Evolutionary conservation across 1,284 basidiomycete genomes (phyloP).

Genomic region (Rhodotorula sp.): DNA sequence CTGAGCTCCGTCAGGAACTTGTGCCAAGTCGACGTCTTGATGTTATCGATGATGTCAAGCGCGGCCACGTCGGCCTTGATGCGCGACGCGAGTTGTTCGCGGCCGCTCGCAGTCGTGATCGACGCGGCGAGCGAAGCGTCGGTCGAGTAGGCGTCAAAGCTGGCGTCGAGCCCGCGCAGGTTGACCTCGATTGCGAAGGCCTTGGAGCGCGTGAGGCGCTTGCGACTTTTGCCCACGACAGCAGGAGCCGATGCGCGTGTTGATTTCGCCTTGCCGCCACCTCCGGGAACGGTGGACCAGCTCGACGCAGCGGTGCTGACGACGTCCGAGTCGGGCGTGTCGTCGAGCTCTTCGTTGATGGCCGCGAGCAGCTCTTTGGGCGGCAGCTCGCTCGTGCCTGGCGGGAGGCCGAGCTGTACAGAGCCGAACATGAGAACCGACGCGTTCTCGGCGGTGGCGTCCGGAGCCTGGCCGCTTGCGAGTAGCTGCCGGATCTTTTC

Average conservation of each 20-base stretch:
- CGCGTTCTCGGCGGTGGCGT: slow-evolving; percentile 70
- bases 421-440: slow-evolving; percentile 82
- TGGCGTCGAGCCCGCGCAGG: slow-evolving; percentile 63
- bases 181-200: slow-evolving; percentile 81
- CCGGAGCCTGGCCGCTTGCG: slow-evolving; percentile 85
- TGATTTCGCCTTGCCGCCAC: slow-evolving; percentile 20
- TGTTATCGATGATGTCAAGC: slow-evolving; percentile 85
- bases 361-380: slow-evolving; percentile 76
- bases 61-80: slow-evolving; percentile 61
- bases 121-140: slow-evolving; percentile 55
- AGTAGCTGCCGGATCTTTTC: slow-evolving; percentile 91
- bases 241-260: neutral
- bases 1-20: slow-evolving; percentile 88
- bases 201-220: slow-evolving; percentile 68
- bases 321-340: slow-evolving; percentile 5
- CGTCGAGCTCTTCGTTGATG: slow-evolving; percentile 72
- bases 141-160: slow-evolving; percentile 44
- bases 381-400: slow-evolving; percentile 69
- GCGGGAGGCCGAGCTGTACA: slow-evolving; percentile 56
- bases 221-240: slow-evolving; percentile 23
- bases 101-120: neutral
- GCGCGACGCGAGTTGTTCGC: slow-evolving; percentile 37
- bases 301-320: slow-evolving; percentile 58
- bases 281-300: slow-evolving; percentile 70
- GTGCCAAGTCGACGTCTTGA: slow-evolving; percentile 97